Evolutionary conservation across 805 yeast species (phyloP), one percentile per base, ranked within the genome.

Genomic region (Saccharomycopsis javanensis): DNA sequence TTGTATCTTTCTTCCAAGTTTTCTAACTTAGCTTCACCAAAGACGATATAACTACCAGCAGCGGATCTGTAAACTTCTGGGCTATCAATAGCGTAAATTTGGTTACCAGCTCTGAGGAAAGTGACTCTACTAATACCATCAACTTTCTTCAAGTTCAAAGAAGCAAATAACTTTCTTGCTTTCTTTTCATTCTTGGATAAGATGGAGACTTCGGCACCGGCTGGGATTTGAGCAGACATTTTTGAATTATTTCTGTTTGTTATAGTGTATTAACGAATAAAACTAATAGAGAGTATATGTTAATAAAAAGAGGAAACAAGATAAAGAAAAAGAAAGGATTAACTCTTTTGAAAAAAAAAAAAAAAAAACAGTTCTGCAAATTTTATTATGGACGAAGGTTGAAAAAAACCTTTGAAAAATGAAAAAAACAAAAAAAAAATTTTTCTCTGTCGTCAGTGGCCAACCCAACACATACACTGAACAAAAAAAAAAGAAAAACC

Each of bases 11-110:
- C 84, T 77, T 85, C 83, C 75, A 90, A 77, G 79, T 92, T 96
- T 75, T 92, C 97, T 66, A 88, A 86, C 81, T 89, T 88, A 71
- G 97, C 96, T 78, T 91, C 97, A 77, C 99, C 99, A 69, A 92
- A 91, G 66, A 92, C 97, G 68, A 92, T 85, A 80, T 87, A 94
- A 67, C 96, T 85, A 72, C 97, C 97, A 62, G 82, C 79, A 70
- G 95, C 86, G 62, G 97, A 85, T 77, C 81, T 88, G 96, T 79
- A 92, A 61, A 94, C 98, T 67, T 90, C 97, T 74, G 99, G 99
- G 66, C 75, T 73, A 73, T 88, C 94, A 76, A 92, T 88, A 71
- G 94, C 96, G 74, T 85, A 82, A 71, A 90, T 85, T 72, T 85
- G 82, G 83, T 88, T 88, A 73, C 91, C 90, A 78, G 88, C 85